phyloP scores from a whole-genome alignment of 306 rosid species.

The Cucumis melo region DNA sequence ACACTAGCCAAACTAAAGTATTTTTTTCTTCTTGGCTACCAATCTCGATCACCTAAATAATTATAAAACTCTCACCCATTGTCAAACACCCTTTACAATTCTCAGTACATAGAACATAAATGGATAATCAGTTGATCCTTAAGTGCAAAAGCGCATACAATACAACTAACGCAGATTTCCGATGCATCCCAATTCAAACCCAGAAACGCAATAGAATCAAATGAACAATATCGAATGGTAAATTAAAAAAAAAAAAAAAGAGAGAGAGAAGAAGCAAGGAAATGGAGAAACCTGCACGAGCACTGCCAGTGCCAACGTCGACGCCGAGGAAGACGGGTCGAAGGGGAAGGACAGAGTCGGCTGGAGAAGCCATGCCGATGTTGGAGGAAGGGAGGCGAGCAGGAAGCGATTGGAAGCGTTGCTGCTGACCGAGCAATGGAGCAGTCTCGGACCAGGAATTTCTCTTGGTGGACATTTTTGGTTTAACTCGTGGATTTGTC shows the following conservation, averaged over 20 bases:
- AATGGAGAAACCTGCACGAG: conserved; percentile 60
- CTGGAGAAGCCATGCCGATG: conserved; percentile 35
- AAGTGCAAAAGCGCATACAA: not conserved
- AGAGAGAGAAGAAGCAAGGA: not conserved
- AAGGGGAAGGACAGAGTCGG: conserved; percentile 5
- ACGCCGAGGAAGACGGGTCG: conserved; percentile 72
- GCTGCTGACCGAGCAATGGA: conserved; percentile 20
- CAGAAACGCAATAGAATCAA: not conserved
- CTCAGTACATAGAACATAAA: not conserved
- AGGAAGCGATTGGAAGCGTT: conserved; percentile 10
- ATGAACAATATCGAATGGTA: not conserved
- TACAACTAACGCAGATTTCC: not conserved
- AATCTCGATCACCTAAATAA: not conserved
- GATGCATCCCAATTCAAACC: not conserved
- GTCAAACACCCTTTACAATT: not conserved
- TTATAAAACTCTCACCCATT: not conserved
- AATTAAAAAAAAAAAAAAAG: not conserved
- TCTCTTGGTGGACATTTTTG: conserved; percentile 18
- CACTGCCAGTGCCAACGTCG: conserved; percentile 94
- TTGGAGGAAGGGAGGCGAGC: conserved; percentile 2
- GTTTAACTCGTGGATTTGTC: not conserved
- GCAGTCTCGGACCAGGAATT: conserved; percentile 16
- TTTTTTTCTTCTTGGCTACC: too few relatives aligned
- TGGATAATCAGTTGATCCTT: not conserved
- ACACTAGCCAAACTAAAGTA: too few relatives aligned